A percentile compares a stretch with the other conserved stretches of the same genome.
phyloP scores from a whole-genome alignment of 2,329 filamentous ascomycete genomes.

The Beauveria sp. region DNA sequence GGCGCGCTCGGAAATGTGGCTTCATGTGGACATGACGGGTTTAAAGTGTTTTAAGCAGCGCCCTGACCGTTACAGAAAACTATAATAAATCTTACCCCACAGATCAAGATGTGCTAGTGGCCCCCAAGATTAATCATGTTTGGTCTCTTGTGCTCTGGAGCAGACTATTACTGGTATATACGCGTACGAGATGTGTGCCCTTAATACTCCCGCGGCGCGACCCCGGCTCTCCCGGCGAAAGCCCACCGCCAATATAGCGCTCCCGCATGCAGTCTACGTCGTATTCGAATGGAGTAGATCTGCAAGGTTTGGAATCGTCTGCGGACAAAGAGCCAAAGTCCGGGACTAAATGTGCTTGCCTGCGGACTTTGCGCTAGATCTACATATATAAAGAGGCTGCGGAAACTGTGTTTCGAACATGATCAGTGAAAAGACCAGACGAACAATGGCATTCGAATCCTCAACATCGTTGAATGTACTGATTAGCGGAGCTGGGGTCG shows the following conservation, averaged over 20 bases:
- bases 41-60: background rate
- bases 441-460: background rate
- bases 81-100: background rate
- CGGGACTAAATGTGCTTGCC: background rate
- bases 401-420: background rate
- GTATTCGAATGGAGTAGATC: background rate
- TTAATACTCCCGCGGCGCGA: background rate
- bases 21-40: background rate
- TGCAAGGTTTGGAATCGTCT: background rate
- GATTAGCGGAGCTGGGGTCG: conserved; percentile 39
- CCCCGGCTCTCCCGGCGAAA: no score
- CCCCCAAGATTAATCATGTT: background rate
- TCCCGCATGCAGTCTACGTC: background rate
- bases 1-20: background rate
- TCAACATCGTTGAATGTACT: conserved; percentile 31
- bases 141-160: background rate
- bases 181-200: no score
- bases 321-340: background rate
- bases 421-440: background rate
- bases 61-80: background rate
- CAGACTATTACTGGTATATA: background rate
- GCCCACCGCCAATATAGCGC: background rate
- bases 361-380: background rate
- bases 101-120: background rate
- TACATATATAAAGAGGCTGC: background rate